Evolutionary conservation across 2,329 filamentous ascomycete genomes (phyloP).

Genomic region (Phyllosticta capitalensis): DNA sequence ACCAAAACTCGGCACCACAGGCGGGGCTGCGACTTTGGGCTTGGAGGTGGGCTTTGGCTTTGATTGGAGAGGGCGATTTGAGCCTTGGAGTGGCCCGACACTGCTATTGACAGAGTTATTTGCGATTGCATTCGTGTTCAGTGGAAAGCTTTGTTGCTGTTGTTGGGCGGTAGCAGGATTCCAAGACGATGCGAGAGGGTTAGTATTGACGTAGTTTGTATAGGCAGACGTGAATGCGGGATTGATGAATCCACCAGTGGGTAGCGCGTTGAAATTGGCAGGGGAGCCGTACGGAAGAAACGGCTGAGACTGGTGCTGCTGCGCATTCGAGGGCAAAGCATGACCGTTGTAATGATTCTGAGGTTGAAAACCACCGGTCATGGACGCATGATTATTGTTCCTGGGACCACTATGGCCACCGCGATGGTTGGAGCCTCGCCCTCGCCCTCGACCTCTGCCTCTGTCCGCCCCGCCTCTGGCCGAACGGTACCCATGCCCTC

Average conservation of each 20-base stretch:
- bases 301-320: not conserved
- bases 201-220: not conserved
- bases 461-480: conserved; percentile 9
- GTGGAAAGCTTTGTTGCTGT: not conserved
- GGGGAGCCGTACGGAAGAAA: not conserved
- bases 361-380: not conserved
- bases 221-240: conserved; percentile 13
- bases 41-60: not conserved
- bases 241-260: conserved; percentile 13
- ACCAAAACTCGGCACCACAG: conserved; percentile 27
- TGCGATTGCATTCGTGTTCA: not conserved
- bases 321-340: not conserved
- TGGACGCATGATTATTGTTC: not conserved
- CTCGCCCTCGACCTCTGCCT: conserved; percentile 22
- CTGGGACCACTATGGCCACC: conserved; percentile 4
- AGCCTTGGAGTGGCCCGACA: not conserved
- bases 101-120: not conserved
- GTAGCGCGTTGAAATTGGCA: not conserved
- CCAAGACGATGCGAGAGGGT: not conserved
- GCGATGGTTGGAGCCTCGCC: conserved; percentile 16
- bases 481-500: conserved; percentile 1
- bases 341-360: not conserved
- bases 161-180: conserved; percentile 1
- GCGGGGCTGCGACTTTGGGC: conserved; percentile 14
- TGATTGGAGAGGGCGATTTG: not conserved